These are phyloP conservation scores for Hyaloperonospora arabidopsidis DNA, from an alignment of 352 stramenopile genomes.

Conservation along the genomic window DNA sequence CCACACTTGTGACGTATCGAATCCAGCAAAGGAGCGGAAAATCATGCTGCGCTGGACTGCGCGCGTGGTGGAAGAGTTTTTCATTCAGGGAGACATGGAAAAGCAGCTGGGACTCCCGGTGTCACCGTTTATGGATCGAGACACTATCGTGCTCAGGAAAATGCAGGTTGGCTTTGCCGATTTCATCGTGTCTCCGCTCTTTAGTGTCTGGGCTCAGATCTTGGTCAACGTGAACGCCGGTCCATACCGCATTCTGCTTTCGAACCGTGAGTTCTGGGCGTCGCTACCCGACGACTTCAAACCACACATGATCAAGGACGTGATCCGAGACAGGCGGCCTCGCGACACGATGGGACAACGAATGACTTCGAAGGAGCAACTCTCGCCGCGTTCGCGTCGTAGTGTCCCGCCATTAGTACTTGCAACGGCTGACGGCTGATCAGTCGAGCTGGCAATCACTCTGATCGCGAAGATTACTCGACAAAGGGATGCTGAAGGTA, in stretches of 20 bases:
- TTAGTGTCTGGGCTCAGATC: slow-evolving; percentile 83
- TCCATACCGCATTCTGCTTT: slow-evolving; percentile 58
- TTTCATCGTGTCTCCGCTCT: slow-evolving; percentile 87
- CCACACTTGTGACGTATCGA: slow-evolving; percentile 92
- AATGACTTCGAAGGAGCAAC: slow-evolving; percentile 27
- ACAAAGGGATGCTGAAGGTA: not conserved
- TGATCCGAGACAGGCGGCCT: slow-evolving; percentile 48
- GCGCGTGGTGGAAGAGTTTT: slow-evolving; percentile 93
- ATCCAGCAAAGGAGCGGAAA: slow-evolving; percentile 84
- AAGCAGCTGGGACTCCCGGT: slow-evolving; percentile 84
- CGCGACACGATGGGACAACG: slow-evolving; percentile 23
- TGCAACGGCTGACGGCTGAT: slow-evolving; percentile 41
- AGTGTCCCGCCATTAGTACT: slow-evolving; percentile 41
- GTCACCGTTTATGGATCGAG: slow-evolving; percentile 90
- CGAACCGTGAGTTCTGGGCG: slow-evolving; percentile 81
- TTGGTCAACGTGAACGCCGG: slow-evolving; percentile 53
- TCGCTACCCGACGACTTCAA: slow-evolving; percentile 78
- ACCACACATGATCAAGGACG: slow-evolving; percentile 76
- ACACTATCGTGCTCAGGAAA: slow-evolving; percentile 88
- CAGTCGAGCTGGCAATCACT: not conserved
- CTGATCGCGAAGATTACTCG: not conserved
- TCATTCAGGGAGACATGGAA: slow-evolving; percentile 92
- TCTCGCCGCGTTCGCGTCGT: slow-evolving; percentile 30
- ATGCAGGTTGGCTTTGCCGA: slow-evolving; percentile 93
- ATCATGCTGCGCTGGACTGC: slow-evolving; percentile 90